Percentiles rank a stretch among this genome's conserved stretches.
phyloP scores from a whole-genome alignment of 176 grass and related monocot species.

The Avena insularis region DNA sequence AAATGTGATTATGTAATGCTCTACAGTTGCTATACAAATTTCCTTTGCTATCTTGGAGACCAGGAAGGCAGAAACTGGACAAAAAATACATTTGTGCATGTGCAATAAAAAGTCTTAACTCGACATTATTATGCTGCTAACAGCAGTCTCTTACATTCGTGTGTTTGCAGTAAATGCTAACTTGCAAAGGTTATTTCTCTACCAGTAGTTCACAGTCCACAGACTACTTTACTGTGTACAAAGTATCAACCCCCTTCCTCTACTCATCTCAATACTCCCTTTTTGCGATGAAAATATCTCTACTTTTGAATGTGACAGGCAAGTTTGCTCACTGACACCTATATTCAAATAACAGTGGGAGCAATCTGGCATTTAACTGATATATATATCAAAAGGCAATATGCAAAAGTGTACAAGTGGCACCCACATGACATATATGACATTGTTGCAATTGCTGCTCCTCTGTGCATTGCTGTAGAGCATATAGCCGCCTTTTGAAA shows the following conservation, averaged over 20 bases:
- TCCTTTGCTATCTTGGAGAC: neutral
- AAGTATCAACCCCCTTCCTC: neutral
- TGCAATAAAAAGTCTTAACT: constrained; percentile 15
- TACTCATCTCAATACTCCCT: neutral
- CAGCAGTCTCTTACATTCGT: too few relatives aligned
- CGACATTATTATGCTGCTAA: neutral
- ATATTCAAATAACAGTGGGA: constrained; percentile 23
- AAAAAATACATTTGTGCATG: constrained; percentile 24
- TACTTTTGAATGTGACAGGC: neutral
- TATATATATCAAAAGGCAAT: constrained; percentile 17
- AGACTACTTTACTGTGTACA: constrained; percentile 6
- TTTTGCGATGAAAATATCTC: neutral
- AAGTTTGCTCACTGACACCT: neutral
- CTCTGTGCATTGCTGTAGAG: constrained; percentile 89
- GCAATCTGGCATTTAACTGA: constrained; percentile 16
- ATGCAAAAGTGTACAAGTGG: constrained; percentile 33
- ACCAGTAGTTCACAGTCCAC: neutral
- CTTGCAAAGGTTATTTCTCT: too few relatives aligned
- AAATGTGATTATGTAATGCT: constrained; percentile 19
- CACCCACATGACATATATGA: constrained; percentile 93
- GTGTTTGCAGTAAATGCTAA: too few relatives aligned
- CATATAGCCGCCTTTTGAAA: constrained; percentile 92
- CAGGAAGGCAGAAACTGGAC: constrained; percentile 19
- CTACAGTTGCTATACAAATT: constrained; percentile 3
- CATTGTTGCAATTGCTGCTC: constrained; percentile 88